These are phyloP conservation scores for Hevea brasiliensis DNA, from an alignment of 345 rosid genomes.

Conservation along the genomic window DNA sequence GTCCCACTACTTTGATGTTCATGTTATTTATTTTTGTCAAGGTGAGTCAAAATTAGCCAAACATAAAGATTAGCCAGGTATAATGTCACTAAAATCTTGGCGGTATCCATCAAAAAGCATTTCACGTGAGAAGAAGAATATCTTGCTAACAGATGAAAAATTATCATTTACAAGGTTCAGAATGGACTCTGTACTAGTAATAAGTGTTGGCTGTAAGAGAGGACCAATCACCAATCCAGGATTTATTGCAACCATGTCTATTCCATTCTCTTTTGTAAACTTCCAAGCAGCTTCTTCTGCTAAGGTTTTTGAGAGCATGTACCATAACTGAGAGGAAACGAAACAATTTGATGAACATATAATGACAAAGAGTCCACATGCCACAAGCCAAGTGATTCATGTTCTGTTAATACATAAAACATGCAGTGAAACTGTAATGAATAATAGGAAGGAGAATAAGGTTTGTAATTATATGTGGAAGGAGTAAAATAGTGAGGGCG, in stretches of 20 bases:
- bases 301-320: conserved; percentile 8
- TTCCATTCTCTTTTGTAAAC: conserved; percentile 16
- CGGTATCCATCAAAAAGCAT: too few relatives aligned
- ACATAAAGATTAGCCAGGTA: too few relatives aligned
- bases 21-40: too few relatives aligned
- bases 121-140: too few relatives aligned
- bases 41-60: too few relatives aligned
- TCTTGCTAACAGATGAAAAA: not conserved
- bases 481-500: too few relatives aligned
- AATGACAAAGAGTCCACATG: not conserved
- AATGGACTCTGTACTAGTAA: not conserved
- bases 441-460: too few relatives aligned
- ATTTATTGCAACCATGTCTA: conserved; percentile 13
- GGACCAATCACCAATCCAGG: conserved; percentile 21
- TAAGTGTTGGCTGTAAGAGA: conserved; percentile 14
- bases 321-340: conserved; percentile 5
- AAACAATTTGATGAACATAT: not conserved
- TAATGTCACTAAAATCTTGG: too few relatives aligned
- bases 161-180: conserved; percentile 1
- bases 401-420: not conserved
- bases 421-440: not conserved
- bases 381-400: not conserved
- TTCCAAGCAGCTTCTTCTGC: conserved; percentile 23
- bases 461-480: too few relatives aligned
- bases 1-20: too few relatives aligned